Evolutionary conservation across 2,329 filamentous ascomycete genomes (phyloP), one percentile per base, ranked within the genome.

Genomic region (Waltergamsia citrina): DNA sequence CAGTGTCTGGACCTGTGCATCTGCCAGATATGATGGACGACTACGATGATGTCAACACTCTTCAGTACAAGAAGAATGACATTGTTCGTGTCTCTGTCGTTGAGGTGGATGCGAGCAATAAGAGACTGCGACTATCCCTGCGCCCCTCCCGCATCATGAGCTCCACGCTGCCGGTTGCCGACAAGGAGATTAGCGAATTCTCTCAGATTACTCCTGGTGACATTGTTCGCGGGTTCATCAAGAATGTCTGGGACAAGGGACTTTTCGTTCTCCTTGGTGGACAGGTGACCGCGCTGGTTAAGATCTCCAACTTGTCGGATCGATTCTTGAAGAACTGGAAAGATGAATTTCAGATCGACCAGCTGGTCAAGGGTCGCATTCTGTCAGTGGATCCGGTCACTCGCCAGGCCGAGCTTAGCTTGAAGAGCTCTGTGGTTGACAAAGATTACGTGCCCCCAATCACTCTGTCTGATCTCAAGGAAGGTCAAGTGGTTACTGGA

Each of bases 281-380:
- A 14, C 77, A 81, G 41, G 70, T 94, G 14, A 84, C 83, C 32
- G 88, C 80, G 1, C 81, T 88, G 48, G 83, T 94, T 31, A 81
- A 85, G 45, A 81, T 96, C 34, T 76, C 82, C 8, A 88, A 96
- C 53, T 69, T 98, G 11, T 94, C 88, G 0, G 92, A 98, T 53
- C 73, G 76, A 7, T 98, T 80, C 54, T 63, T 98, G 48, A 96
- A 96, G 58, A 85, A 96, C 40, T 98, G 92, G 92, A 93, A 94
- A 62, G 76, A 84, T 23, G 68, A 80, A 29, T 95, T 90, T 60
- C 79, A 92, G 48, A 64, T 90, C 31, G 86, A 94, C 48, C 87
- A 96, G 57, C 69, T 98, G 6, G 86, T 98, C 35, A 86, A 82
- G 57, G 92, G 87, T 33, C 85, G 90, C 43, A 69, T 98, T 39